These are phyloP conservation scores for Wickerhamiella spandovensis DNA, from an alignment of 805 yeast species.

Conservation along the genomic window DNA sequence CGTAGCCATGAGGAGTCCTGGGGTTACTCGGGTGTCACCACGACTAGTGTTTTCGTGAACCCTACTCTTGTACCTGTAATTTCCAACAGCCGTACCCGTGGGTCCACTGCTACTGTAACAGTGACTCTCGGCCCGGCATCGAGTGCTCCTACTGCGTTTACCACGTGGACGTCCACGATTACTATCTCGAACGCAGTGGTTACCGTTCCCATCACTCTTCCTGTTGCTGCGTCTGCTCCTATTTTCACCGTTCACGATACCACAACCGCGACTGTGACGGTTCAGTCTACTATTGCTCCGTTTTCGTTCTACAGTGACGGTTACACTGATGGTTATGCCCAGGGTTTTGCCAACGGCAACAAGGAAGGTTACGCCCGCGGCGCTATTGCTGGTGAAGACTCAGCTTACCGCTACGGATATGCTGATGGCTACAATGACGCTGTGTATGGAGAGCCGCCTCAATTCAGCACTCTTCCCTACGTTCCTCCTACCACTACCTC, in stretches of 20 bases:
- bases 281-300: not conserved
- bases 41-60: not conserved
- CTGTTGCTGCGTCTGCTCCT: not conserved
- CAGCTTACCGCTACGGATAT: conserved; percentile 4
- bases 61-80: not conserved
- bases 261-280: not conserved
- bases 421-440: conserved; percentile 13
- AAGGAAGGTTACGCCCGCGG: conserved; percentile 9
- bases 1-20: not conserved
- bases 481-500: not conserved
- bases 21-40: not conserved
- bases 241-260: not conserved
- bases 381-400: not conserved
- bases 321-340: conserved; percentile 6
- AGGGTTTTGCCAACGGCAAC: conserved; percentile 8
- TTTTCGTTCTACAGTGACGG: conserved; percentile 8
- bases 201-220: not conserved
- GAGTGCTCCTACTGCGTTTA: not conserved
- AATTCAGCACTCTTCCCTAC: not conserved
- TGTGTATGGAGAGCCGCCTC: conserved; percentile 1
- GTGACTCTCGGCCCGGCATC: not conserved
- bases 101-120: not conserved
- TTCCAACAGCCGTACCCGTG: too few relatives aligned
- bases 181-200: not conserved
- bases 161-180: not conserved